Base-by-base conservation (phyloP, 768 basidiomycete genomes). In the Kwoniella botswanensis region DNA sequence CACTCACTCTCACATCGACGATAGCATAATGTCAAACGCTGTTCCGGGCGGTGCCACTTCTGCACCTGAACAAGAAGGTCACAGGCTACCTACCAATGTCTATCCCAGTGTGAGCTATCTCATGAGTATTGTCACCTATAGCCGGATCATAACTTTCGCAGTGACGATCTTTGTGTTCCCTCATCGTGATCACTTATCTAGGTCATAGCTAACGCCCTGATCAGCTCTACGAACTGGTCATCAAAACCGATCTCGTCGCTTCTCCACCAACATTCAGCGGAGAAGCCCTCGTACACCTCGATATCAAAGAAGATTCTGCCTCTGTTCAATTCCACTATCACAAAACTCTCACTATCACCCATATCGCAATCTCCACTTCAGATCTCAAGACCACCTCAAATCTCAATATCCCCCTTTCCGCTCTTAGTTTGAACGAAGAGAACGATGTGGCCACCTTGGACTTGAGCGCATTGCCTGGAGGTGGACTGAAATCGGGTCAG, bases 251-350 rank as follows among this genome's bases (percentile, higher is more conserved):
- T 84, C 88, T 98, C 63, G 87, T 90, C 67, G 86, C 86, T n/a
- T 86, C 89, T 70, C 87, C 76, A 26, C 79, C 76, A 15, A 64
- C 85, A 11, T 98, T 94, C 82, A 86, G 88, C 54, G 96, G 96
- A 41, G 78, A 84, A 77, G 74, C 67, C 15, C 56, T 75, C 44
- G 73, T 77, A 63, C 65, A 69, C 63, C 71, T 79, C 24, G 75
- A 75, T 57, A 65, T 78, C 63, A 72, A 62, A 26, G 50, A 62
- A 46, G 75, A 67, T 70, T 74, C 63, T 46, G 68, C 61, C 9
- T 57, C 65, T 21, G 64, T 83, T 15, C 82, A 91, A 68, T 92
- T 94, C 82, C 90, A 95, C 84, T 92, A 94, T 77, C 92, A 94
- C 81, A 82, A 89, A 7, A 84, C 93, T 35, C 90, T 93, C 86